Percentiles rank a stretch among this genome's conserved stretches.
Evolutionary conservation across 306 rosid genomes (phyloP).

Genomic region (Canavalia gladiata): DNA sequence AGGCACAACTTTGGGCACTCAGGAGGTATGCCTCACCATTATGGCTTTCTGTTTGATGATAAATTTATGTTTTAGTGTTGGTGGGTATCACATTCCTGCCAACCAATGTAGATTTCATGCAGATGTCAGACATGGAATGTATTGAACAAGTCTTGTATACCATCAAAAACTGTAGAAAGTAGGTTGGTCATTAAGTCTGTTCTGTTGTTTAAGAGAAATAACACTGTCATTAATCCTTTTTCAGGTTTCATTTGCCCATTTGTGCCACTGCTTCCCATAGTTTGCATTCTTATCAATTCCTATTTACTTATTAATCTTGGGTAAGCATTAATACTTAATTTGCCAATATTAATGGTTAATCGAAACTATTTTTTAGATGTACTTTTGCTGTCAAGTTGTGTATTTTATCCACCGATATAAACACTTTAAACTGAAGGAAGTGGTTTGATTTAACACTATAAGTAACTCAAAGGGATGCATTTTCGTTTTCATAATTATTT

Average conservation of each 20-base stretch:
- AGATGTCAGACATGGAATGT: conserved; percentile 7
- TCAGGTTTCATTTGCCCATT: conserved; percentile 91
- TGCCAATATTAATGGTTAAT: not conserved
- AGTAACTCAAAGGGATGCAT: not conserved
- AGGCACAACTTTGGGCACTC: conserved; percentile 89
- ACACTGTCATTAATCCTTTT: conserved; percentile 38
- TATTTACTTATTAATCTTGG: conserved; percentile 87
- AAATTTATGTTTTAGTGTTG: conserved; percentile 14
- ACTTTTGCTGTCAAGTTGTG: not conserved
- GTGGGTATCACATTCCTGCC: not conserved
- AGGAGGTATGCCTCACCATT: conserved; percentile 71
- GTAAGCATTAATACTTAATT: conserved; percentile 54
- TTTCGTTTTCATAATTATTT: not conserved
- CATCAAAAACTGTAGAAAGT: not conserved
- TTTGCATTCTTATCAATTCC: conserved; percentile 80
- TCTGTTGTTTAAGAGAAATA: conserved; percentile 5
- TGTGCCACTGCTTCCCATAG: conserved; percentile 86
- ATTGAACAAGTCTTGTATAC: not conserved
- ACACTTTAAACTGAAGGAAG: conserved; percentile 1
- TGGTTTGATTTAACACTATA: conserved; percentile 14
- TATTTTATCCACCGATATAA: not conserved
- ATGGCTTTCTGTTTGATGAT: not conserved
- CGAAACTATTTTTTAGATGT: not conserved
- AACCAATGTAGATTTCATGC: conserved; percentile 7
- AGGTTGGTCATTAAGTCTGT: conserved; percentile 7